phyloP scores from a whole-genome alignment of 176 grass and related monocot species.

The Neostapfia colusana region DNA sequence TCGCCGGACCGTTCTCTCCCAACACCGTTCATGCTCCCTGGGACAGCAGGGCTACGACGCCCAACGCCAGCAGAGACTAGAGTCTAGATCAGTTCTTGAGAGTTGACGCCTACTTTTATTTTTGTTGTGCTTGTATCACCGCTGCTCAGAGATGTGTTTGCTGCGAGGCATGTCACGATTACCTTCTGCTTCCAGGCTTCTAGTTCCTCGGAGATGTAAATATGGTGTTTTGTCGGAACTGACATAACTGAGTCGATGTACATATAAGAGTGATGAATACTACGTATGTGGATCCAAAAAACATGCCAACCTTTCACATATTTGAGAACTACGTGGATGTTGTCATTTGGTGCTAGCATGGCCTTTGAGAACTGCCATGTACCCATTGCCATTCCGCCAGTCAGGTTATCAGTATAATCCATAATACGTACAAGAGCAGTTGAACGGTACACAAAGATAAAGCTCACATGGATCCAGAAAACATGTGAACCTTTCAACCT shows the following conservation, averaged over 20 bases:
- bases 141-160: background rate
- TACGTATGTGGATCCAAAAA: background rate
- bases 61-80: constrained; percentile 51
- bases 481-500: background rate
- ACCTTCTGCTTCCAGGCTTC: constrained; percentile 16
- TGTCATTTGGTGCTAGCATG: background rate
- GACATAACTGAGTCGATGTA: constrained; percentile 33
- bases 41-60: constrained; percentile 63
- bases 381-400: background rate
- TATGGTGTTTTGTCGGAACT: constrained; percentile 28
- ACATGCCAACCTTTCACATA: too few species aligned
- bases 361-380: too few species aligned
- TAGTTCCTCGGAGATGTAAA: constrained; percentile 25
- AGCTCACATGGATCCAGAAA: background rate
- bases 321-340: background rate
- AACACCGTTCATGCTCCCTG: constrained; percentile 61
- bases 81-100: constrained; percentile 20
- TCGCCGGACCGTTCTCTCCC: constrained; percentile 38
- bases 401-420: background rate
- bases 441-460: background rate
- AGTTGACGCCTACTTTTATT: background rate
- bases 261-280: constrained; percentile 16
- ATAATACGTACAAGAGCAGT: background rate
- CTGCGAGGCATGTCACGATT: constrained; percentile 9
- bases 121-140: background rate